A percentile compares a stretch with the other conserved stretches of the same genome.
Conservation (phyloP, 352 stramenopile genomes). For the Phytophthora sansomeana region DNA sequence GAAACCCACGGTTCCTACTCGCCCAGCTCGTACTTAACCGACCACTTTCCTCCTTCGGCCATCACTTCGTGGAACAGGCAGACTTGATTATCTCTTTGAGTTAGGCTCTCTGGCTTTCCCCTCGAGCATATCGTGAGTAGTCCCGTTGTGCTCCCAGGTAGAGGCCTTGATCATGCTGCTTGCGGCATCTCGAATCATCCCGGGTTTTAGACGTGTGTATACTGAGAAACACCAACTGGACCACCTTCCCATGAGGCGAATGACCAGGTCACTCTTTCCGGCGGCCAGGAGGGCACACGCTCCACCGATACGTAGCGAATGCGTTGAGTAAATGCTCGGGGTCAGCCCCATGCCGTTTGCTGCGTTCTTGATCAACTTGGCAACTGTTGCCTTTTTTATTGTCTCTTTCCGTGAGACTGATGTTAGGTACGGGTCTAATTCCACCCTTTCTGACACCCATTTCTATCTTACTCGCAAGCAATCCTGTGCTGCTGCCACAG, state of each 20-base stretch:
- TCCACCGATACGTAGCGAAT: conserved; percentile 29
- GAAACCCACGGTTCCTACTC: too few species aligned
- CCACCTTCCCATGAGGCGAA: conserved; percentile 32
- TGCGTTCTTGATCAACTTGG: conserved; percentile 24
- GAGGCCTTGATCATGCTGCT: conserved; percentile 44
- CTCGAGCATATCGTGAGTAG: conserved; percentile 12
- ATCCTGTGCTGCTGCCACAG: conserved; percentile 17
- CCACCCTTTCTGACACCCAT: not conserved
- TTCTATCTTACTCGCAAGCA: conserved; percentile 15
- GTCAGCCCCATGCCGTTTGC: conserved; percentile 15
- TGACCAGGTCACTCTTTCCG: conserved; percentile 36
- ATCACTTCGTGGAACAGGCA: conserved; percentile 16
- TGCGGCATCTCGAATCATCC: conserved; percentile 36
- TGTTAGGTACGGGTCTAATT: conserved; percentile 17
- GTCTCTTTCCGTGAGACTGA: conserved; percentile 2
- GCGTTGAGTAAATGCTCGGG: conserved; percentile 22
- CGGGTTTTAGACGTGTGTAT: conserved; percentile 29
- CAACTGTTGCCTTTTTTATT: conserved; percentile 28
- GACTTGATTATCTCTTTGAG: conserved; percentile 35
- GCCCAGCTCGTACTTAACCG: too few species aligned
- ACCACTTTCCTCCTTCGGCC: too few species aligned
- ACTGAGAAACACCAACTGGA: conserved; percentile 40
- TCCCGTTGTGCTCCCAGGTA: conserved; percentile 27
- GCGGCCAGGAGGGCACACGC: conserved; percentile 21
- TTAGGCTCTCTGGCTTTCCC: conserved; percentile 28